Base-by-base conservation (phyloP, 148 eudicot species). In the Heliosperma pusillum region DNA sequence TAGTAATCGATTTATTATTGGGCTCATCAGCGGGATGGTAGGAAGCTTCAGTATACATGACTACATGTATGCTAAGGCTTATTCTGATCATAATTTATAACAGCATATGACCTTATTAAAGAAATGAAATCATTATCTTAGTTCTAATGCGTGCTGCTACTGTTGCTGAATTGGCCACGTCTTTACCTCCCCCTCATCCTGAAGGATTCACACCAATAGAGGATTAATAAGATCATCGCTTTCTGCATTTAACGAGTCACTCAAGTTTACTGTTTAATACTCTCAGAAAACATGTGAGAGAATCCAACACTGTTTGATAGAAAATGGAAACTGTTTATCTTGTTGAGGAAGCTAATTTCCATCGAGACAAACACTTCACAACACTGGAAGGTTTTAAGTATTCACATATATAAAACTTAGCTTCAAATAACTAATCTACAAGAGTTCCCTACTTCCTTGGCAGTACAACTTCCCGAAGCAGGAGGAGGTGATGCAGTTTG, bases 401-500 rank as follows among this genome's bases (percentile, higher is more conserved):
- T 36, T 36, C 42, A 6, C 42, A 24, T 26, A 20, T 55, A 62
- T 21, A 17, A 55, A 50, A 72, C 30, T 25, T 64, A 45, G 60
- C 30, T 74, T 50, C 59, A 16, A 61, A 20, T 62, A 80, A 61
- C 27, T 78, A 71, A 36, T 25, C 40, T 59, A 25, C 58, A n/a
- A 53, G 52, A 45, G 55, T 66, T 75, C 74, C 47, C 70, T 83
- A 45, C 44, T 71, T 75, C 74, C 40, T 68, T 83, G 85, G 93
- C 89, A 94, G 98, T 92, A 89, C 73, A 91, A 92, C 85, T 94
- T 94, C 72, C 98, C 98, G 74, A 90, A 87, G 84, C 98, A 94
- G 80, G 98, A 94, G 64, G 89, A 85, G 63, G 91, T 94, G 68
- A 80, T 94, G 80, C 98, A 94, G 78, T 94, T 90, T 76, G 93